These are phyloP conservation scores for Aspergillus sparsus DNA, from an alignment of 495 filamentous ascomycete species.

Conservation along the genomic window DNA sequence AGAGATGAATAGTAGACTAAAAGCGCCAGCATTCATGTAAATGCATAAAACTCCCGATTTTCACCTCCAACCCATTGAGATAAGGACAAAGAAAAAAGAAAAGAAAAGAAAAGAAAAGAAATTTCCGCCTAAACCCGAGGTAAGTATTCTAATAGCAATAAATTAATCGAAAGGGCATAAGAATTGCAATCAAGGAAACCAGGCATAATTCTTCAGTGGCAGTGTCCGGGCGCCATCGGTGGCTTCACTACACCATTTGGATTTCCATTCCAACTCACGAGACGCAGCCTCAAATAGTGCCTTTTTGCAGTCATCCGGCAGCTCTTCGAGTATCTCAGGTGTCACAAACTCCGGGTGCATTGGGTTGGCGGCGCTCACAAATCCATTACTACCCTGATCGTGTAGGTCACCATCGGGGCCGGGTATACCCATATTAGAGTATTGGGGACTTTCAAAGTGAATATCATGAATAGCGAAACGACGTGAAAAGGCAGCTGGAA, in stretches of 20 bases:
- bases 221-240: constrained; percentile 48
- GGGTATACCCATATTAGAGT: constrained; percentile 59
- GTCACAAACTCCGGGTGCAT: constrained; percentile 52
- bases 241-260: constrained; percentile 65
- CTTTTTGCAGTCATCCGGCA: constrained; percentile 70
- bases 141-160: constrained; percentile 4
- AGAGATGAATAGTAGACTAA: neutral
- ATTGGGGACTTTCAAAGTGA: constrained; percentile 60
- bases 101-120: neutral
- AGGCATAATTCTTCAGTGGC: constrained; percentile 55
- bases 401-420: constrained; percentile 62
- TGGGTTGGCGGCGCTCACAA: constrained; percentile 52
- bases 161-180: constrained; percentile 8
- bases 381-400: constrained; percentile 65
- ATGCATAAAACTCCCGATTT: constrained; percentile 18
- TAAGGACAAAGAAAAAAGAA: neutral
- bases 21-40: neutral
- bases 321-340: constrained; percentile 65
- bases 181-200: constrained; percentile 38
- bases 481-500: constrained; percentile 64
- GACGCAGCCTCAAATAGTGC: constrained; percentile 65
- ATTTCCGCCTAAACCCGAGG: constrained; percentile 17
- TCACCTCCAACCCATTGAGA: constrained; percentile 14
- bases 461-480: constrained; percentile 79
- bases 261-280: constrained; percentile 70